Percentiles rank a stretch among this genome's conserved stretches.
Conservation (phyloP, 768 basidiomycete genomes). For the Epithele typhae region DNA sequence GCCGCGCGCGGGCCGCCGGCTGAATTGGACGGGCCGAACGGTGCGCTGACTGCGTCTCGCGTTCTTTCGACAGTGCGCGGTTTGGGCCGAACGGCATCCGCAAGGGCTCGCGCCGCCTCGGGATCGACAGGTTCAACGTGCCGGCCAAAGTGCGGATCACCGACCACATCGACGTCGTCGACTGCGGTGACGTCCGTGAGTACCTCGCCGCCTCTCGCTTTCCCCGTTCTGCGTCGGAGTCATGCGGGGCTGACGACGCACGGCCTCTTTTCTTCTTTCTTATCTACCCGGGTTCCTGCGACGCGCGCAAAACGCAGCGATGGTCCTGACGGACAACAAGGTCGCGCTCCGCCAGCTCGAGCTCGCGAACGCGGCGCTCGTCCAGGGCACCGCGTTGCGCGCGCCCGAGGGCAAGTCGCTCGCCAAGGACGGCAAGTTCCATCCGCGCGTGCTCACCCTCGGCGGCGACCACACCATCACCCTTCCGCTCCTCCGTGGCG, state of each 20-base stretch:
- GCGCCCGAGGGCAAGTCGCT: slow-evolving; percentile 16
- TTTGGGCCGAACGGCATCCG: slow-evolving; percentile 32
- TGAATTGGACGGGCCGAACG: too few relatives aligned
- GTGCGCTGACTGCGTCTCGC: too few relatives aligned
- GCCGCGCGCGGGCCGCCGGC: too few relatives aligned
- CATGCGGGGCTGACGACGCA: too few relatives aligned
- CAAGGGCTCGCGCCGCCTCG: slow-evolving; percentile 27
- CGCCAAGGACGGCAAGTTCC: slow-evolving; percentile 31
- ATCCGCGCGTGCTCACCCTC: slow-evolving; percentile 29
- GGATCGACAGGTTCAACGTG: slow-evolving; percentile 28
- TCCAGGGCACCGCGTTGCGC: slow-evolving; percentile 14
- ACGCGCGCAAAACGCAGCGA: slow-evolving; percentile 12
- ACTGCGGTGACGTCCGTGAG: slow-evolving; percentile 30
- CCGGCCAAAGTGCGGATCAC: slow-evolving; percentile 24
- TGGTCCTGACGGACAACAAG: slow-evolving; percentile 26
- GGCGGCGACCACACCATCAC: slow-evolving; percentile 30
- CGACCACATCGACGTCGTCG: slow-evolving; percentile 25
- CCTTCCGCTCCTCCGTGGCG: slow-evolving; percentile 27
- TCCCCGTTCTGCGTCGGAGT: too few relatives aligned
- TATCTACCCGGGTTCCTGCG: not conserved
- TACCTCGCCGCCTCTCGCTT: too few relatives aligned
- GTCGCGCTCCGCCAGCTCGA: slow-evolving; percentile 31
- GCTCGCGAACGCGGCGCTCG: slow-evolving; percentile 23
- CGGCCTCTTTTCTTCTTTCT: too few relatives aligned
- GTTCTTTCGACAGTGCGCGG: slow-evolving; percentile 17